These are phyloP conservation scores for Ceratocystis cacaofunesta DNA, from an alignment of 2,329 filamentous ascomycete species.

Conservation along the genomic window DNA sequence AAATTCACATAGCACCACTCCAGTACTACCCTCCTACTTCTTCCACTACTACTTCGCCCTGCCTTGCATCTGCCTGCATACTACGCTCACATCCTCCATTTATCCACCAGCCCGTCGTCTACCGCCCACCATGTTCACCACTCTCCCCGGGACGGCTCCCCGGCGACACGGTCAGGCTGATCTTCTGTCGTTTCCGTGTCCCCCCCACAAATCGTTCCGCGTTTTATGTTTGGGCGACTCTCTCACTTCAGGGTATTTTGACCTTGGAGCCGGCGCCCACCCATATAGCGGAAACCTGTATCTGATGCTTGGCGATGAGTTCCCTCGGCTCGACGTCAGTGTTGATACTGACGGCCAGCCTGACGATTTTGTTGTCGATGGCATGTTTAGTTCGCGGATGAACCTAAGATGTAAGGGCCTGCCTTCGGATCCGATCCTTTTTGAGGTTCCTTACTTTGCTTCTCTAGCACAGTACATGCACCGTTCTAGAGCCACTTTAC, in stretches of 20 bases:
- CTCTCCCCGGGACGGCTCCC: conserved; percentile 6
- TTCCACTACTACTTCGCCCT: neutral
- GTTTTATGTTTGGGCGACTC: conserved; percentile 53
- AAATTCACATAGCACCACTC: conserved; percentile 2
- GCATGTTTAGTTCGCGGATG: conserved; percentile 24
- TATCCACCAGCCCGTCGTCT: neutral
- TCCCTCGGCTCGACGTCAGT: conserved; percentile 29
- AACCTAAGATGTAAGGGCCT: conserved; percentile 26
- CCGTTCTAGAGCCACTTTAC: neutral
- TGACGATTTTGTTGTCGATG: conserved; percentile 34
- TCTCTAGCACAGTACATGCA: neutral
- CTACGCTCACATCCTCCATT: neutral
- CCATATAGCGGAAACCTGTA: conserved; percentile 40
- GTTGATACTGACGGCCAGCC: conserved; percentile 34
- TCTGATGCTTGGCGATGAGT: conserved; percentile 31
- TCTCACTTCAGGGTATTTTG: conserved; percentile 42
- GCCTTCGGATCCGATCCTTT: neutral
- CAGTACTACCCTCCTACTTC: neutral
- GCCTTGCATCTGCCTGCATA: neutral
- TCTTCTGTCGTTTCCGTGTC: neutral
- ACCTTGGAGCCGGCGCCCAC: conserved; percentile 29
- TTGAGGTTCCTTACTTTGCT: neutral
- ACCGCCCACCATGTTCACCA: conserved; percentile 11
- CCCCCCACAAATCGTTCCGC: conserved; percentile 26
- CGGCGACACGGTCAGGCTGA: conserved; percentile 4